Evolutionary conservation across 768 basidiomycete species (phyloP).

Genomic region (Termitomyces sp.): DNA sequence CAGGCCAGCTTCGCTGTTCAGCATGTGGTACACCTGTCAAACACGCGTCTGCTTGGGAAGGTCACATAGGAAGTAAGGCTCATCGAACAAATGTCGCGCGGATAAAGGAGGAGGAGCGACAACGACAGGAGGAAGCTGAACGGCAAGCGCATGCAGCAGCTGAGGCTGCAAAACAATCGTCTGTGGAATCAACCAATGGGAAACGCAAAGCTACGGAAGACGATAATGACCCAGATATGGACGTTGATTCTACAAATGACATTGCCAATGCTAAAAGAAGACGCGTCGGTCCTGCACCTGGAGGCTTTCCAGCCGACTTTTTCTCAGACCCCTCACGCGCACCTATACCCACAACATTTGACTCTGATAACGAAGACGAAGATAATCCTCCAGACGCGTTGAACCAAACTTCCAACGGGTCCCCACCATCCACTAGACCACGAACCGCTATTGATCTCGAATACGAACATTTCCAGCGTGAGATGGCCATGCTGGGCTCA

Average conservation of each 20-base stretch:
- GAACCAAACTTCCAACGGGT: constrained; percentile 1
- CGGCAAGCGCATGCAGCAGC: constrained; percentile 21
- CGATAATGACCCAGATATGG: constrained; percentile 4
- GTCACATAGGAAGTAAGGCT: constrained; percentile 75
- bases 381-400: constrained; percentile 23
- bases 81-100: constrained; percentile 66
- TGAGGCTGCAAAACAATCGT: constrained; percentile 8
- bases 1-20: constrained; percentile 64
- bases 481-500: constrained; percentile 45
- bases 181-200: constrained; percentile 11
- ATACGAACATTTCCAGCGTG: constrained; percentile 67
- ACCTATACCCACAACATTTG: constrained; percentile 27
- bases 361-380: constrained; percentile 36
- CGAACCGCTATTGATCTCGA: constrained; percentile 53
- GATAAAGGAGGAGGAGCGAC: constrained; percentile 48
- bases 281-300: constrained; percentile 10
- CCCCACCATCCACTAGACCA: constrained; percentile 13
- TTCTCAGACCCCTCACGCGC: constrained; percentile 71
- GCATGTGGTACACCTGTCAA: constrained; percentile 63
- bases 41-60: constrained; percentile 81
- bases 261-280: constrained; percentile 14
- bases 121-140: constrained; percentile 28
- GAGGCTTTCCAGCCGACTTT: constrained; percentile 60
- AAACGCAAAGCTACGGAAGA: constrained; percentile 23
- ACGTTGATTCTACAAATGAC: constrained; percentile 20